phyloP scores from a whole-genome alignment of 2,329 filamentous ascomycete species.

The Gaeumannomyces tritici region DNA sequence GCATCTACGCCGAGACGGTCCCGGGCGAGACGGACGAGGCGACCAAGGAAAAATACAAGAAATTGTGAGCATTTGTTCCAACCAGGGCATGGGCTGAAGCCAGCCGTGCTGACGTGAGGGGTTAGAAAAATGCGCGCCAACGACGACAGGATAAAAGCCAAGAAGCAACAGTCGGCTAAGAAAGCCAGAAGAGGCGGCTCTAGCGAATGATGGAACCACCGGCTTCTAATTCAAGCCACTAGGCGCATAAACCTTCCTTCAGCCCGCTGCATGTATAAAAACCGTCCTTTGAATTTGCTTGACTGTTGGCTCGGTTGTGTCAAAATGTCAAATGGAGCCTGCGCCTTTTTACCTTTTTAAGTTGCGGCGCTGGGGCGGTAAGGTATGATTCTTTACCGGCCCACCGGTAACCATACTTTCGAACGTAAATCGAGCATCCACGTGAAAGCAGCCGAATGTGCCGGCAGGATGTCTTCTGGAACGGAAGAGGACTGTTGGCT shows the following conservation, averaged over 20 bases:
- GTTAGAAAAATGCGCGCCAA: constrained; percentile 36
- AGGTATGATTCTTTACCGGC: background rate
- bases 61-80: constrained; percentile 27
- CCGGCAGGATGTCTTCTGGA: background rate
- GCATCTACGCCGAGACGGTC: constrained; percentile 35
- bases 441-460: background rate
- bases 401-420: background rate
- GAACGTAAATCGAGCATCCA: background rate
- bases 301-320: background rate
- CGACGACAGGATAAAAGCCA: constrained; percentile 31
- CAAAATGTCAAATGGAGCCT: no score
- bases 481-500: background rate
- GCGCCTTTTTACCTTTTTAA: background rate
- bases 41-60: constrained; percentile 38
- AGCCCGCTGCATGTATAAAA: background rate
- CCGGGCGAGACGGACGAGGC: constrained; percentile 35
- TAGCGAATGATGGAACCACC: constrained; percentile 1
- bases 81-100: background rate
- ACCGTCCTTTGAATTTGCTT: background rate
- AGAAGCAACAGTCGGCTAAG: constrained; percentile 40
- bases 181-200: constrained; percentile 32
- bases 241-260: background rate
- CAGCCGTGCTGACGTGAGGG: constrained; percentile 8
- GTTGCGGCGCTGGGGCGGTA: background rate
- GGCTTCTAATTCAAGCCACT: background rate